Evolutionary conservation across 2,329 filamentous ascomycete species (phyloP).

Genomic region (Ceratocystiopsis brevicomis): DNA sequence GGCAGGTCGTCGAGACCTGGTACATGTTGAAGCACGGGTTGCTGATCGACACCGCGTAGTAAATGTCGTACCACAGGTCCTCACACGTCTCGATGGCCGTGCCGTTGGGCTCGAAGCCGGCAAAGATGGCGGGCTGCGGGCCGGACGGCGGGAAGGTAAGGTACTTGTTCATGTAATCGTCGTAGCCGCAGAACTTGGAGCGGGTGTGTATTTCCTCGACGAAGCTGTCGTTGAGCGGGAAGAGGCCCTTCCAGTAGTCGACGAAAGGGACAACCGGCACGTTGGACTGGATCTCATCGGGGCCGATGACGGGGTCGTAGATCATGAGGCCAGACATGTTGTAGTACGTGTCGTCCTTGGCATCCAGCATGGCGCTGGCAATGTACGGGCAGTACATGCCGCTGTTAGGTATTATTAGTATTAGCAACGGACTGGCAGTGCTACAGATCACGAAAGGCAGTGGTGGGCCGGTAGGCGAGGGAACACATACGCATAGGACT

Average conservation of each 20-base stretch:
- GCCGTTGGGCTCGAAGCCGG: slow-evolving; percentile 23
- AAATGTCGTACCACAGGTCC: slow-evolving; percentile 35
- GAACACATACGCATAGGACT: slow-evolving; percentile 40
- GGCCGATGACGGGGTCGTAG: slow-evolving; percentile 49
- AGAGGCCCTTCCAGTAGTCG: slow-evolving; percentile 39
- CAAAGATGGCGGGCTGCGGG: slow-evolving; percentile 30
- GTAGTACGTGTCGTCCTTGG: slow-evolving; percentile 45
- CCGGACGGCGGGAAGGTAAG: slow-evolving; percentile 50
- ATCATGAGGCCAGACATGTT: slow-evolving; percentile 51
- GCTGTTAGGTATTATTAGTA: too few species aligned
- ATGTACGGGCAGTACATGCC: slow-evolving; percentile 55
- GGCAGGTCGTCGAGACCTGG: slow-evolving; percentile 53
- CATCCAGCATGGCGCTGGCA: slow-evolving; percentile 51
- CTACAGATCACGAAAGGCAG: not conserved
- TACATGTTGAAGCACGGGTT: slow-evolving; percentile 75
- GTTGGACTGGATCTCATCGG: slow-evolving; percentile 23
- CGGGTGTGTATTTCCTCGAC: slow-evolving; percentile 30
- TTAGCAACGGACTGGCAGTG: not conserved
- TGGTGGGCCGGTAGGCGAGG: not conserved
- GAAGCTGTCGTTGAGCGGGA: slow-evolving; percentile 44
- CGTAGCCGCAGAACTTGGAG: slow-evolving; percentile 42
- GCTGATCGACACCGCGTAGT: slow-evolving; percentile 28
- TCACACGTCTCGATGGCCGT: slow-evolving; percentile 29
- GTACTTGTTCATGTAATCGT: slow-evolving; percentile 38
- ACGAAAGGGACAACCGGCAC: slow-evolving; percentile 38